Evolutionary conservation across 345 rosid genomes (phyloP).

Genomic region (Lepidium didymum): DNA sequence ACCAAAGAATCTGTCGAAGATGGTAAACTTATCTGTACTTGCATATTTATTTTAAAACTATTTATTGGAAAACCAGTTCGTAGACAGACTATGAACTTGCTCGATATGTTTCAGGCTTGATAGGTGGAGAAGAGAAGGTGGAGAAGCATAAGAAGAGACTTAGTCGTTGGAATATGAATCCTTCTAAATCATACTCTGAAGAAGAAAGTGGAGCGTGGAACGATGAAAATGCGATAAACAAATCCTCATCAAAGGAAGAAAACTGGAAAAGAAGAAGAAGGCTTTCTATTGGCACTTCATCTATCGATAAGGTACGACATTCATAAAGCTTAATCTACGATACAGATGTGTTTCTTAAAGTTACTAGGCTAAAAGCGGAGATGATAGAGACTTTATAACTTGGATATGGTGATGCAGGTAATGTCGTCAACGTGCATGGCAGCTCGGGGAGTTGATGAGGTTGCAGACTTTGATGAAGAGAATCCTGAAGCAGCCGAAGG

Average conservation of each 20-base stretch:
- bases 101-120: conserved; percentile 22
- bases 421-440: conserved; percentile 68
- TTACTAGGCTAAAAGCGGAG: not conserved
- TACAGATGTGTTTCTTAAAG: not conserved
- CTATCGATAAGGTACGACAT: conserved; percentile 44
- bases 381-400: not conserved
- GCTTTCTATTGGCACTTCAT: conserved; percentile 29
- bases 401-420: conserved; percentile 7
- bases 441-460: conserved; percentile 48
- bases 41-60: not conserved
- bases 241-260: conserved; percentile 32
- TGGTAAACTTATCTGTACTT: conserved; percentile 23
- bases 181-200: conserved; percentile 29
- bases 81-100: not conserved
- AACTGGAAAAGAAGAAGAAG: conserved; percentile 52
- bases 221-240: conserved; percentile 24
- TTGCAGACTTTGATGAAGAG: conserved; percentile 47
- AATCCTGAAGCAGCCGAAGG: conserved; percentile 35
- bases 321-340: not conserved
- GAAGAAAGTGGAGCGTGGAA: conserved; percentile 38
- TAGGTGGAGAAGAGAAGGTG: conserved; percentile 29
- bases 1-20: conserved; percentile 35
- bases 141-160: conserved; percentile 29
- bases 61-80: not conserved
- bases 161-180: conserved; percentile 36